phyloP scores from a whole-genome alignment of 2,329 filamentous ascomycete genomes.

The Camillea tinctor region DNA sequence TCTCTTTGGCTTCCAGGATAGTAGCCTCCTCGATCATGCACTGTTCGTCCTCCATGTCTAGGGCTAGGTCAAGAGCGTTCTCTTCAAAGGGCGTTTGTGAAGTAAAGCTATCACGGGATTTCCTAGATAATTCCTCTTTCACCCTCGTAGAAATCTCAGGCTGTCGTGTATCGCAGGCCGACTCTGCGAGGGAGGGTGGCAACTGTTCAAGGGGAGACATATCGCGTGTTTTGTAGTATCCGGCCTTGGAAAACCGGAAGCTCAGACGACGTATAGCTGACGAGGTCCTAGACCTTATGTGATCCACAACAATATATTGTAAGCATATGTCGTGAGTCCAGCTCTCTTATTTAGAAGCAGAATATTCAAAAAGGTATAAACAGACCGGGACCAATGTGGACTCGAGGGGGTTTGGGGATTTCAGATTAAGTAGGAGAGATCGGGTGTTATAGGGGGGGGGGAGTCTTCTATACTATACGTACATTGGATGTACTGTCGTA shows the following conservation, averaged over 20 bases:
- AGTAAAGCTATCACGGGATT: slow-evolving; percentile 20
- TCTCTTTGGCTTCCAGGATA: slow-evolving; percentile 27
- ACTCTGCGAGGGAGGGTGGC: not conserved
- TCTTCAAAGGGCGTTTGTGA: slow-evolving; percentile 21
- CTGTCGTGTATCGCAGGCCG: not conserved
- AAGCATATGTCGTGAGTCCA: slow-evolving; percentile 20
- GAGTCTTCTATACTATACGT: no score
- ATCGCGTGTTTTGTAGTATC: not conserved
- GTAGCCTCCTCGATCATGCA: slow-evolving; percentile 29
- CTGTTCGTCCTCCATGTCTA: slow-evolving; percentile 29
- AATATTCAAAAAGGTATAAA: not conserved
- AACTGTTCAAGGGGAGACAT: not conserved
- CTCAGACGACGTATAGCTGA: not conserved
- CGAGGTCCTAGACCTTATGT: slow-evolving; percentile 8
- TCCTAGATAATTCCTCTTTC: slow-evolving; percentile 13
- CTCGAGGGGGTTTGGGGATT: slow-evolving; percentile 2
- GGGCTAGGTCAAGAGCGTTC: slow-evolving; percentile 24
- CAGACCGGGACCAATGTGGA: not conserved
- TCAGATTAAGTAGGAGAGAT: slow-evolving; percentile 17
- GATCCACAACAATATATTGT: slow-evolving; percentile 19
- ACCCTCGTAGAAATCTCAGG: slow-evolving; percentile 12
- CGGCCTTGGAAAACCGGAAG: not conserved
- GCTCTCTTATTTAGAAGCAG: slow-evolving; percentile 21
- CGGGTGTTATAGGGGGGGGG: slow-evolving; percentile 7
- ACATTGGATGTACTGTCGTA: slow-evolving; percentile 11